Evolutionary conservation across 805 yeast genomes (phyloP).

Genomic region (Nakazawaea wickerhamii): DNA sequence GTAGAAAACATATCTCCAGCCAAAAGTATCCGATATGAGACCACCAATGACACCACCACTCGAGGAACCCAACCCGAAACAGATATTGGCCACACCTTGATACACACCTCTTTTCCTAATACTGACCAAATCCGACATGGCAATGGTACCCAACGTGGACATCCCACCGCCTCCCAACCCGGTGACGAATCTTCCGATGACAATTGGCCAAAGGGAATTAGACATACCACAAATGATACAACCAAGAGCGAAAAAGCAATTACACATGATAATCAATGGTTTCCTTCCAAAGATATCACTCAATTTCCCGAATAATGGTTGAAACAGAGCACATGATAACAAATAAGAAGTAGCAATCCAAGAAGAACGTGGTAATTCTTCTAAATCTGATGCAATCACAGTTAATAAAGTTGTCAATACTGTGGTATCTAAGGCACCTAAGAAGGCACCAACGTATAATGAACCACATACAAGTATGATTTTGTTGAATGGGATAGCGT

Average conservation of each 20-base stretch:
- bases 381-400: slow-evolving; percentile 45
- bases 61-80: slow-evolving; percentile 72
- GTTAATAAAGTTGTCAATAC: slow-evolving; percentile 48
- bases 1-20: slow-evolving; percentile 64
- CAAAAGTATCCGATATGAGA: slow-evolving; percentile 40
- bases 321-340: slow-evolving; percentile 43
- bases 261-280: slow-evolving; percentile 28
- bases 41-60: slow-evolving; percentile 68
- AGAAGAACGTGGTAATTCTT: slow-evolving; percentile 35
- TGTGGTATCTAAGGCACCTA: slow-evolving; percentile 50
- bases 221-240: slow-evolving; percentile 37
- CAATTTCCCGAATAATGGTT: slow-evolving; percentile 49
- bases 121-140: slow-evolving; percentile 72
- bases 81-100: slow-evolving; percentile 78
- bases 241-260: slow-evolving; percentile 31
- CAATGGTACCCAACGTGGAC: slow-evolving; percentile 66
- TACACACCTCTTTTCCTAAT: slow-evolving; percentile 72
- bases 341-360: slow-evolving; percentile 40
- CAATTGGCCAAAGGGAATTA: slow-evolving; percentile 35
- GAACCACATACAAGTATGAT: slow-evolving; percentile 29
- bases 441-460: slow-evolving; percentile 24
- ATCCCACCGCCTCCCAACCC: slow-evolving; percentile 92
- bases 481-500: slow-evolving; percentile 27
- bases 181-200: slow-evolving; percentile 61
- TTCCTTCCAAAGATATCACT: slow-evolving; percentile 52